These are phyloP conservation scores for Madurella fahalii DNA, from an alignment of 2,329 filamentous ascomycete species.

Conservation along the genomic window DNA sequence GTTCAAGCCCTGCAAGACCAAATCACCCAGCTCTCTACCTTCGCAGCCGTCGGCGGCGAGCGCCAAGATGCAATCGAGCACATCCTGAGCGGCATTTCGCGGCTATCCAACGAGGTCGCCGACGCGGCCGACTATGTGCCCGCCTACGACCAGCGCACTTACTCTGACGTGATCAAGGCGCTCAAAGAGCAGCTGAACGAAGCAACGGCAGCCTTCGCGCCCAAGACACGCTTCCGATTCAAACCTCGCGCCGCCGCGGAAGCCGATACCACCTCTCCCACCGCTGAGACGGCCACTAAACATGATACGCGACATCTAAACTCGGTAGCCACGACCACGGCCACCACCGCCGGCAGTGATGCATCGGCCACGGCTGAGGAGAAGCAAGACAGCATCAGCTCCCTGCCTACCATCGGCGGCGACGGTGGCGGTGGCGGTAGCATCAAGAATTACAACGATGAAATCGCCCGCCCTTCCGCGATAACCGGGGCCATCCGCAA, in stretches of 20 bases:
- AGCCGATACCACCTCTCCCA: constrained; percentile 24
- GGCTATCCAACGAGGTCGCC: constrained; percentile 77
- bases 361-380: constrained; percentile 25
- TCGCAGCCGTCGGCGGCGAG: constrained; percentile 64
- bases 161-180: constrained; percentile 74
- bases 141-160: constrained; percentile 84
- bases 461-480: constrained; percentile 40
- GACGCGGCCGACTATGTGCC: constrained; percentile 80
- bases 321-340: background rate
- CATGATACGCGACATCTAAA: constrained; percentile 41
- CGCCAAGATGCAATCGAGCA: constrained; percentile 77
- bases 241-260: constrained; percentile 37
- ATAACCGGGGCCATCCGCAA: constrained; percentile 45
- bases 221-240: constrained; percentile 81
- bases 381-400: constrained; percentile 35
- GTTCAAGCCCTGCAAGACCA: constrained; percentile 73
- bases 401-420: constrained; percentile 33
- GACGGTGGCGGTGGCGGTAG: background rate
- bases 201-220: constrained; percentile 62
- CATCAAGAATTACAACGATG: constrained; percentile 54
- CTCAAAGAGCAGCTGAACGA: constrained; percentile 74
- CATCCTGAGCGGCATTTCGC: constrained; percentile 73
- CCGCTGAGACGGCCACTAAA: constrained; percentile 28
- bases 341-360: constrained; percentile 18
- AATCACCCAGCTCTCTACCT: constrained; percentile 63